Base-by-base conservation (phyloP, 2,329 filamentous ascomycete genomes). In the Uncinocarpus reesii region DNA sequence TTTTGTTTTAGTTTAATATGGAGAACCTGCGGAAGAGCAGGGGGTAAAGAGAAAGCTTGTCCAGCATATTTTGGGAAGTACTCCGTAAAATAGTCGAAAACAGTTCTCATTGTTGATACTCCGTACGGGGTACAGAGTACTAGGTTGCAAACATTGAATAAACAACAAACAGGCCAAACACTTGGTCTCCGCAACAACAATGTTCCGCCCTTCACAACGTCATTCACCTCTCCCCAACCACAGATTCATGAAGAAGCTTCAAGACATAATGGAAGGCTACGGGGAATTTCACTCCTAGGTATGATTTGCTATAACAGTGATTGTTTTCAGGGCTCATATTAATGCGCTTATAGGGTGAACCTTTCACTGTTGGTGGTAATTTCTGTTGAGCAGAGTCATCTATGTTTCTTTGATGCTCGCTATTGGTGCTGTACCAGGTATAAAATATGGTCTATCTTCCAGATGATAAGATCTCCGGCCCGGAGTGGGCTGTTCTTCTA, bases 401-500 rank as follows among this genome's bases (percentile, higher is more conserved):
- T 32, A 8, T 21, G 15, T 24, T 26, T n/a, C 21, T 15, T 40
- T n/a, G 16, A 2, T 23, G n/a, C 11, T 2, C 5, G 16, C 16
- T 10, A 24, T 24, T 4, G 13, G 26, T 24, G 4, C 16, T 29
- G 38, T 24, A 15, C 23, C 13, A 2, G 10, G 11, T 8, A 15
- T 40, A 46, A 24, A 10, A 28, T n/a, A 46, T 46, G 43, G 43
- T 34, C 23, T 28, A 29, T 36, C 31, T 45, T 24, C n/a, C 36
- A 34, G 45, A 41, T 34, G 36, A 41, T 21, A 47, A n/a, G 15
- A 36, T 28, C 15, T 41, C 45, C n/a, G 36, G 16, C 24, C 45
- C 45, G 41, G 46, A 52, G 43, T 56, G 55, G 55, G 36, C 42
- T 21, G 49, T 35, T 5, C 31, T 55, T 18, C 24, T 56, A 18